phyloP scores from a whole-genome alignment of 2,329 filamentous ascomycete species.

The Capronia coronata region DNA sequence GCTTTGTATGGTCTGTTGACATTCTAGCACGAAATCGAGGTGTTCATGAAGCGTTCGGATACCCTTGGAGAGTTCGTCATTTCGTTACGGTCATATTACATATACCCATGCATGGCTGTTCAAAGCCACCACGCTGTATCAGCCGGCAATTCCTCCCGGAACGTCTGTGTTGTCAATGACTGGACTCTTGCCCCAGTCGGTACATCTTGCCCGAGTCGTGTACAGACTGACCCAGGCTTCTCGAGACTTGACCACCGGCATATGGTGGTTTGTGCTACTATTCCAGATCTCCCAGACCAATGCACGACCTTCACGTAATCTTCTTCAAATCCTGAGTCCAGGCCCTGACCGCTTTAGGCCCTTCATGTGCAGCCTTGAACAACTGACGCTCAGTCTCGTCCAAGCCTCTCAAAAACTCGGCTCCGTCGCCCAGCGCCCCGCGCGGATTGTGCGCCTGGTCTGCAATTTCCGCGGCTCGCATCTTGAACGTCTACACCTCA shows the following conservation, averaged over 20 bases:
- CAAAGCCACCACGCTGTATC: background rate
- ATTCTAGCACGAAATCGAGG: background rate
- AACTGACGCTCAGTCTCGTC: constrained; percentile 82
- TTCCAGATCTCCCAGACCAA: no score
- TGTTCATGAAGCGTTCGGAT: no score
- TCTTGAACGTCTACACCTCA: constrained; percentile 62
- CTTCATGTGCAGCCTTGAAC: constrained; percentile 68
- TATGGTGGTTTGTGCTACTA: no score
- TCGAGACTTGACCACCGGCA: no score
- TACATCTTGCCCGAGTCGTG: no score
- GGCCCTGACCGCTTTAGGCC: constrained; percentile 48
- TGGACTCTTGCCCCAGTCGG: no score
- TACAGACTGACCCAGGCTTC: no score
- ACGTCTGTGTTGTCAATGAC: no score
- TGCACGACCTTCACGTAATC: constrained; percentile 20
- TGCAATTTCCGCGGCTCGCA: constrained; percentile 72
- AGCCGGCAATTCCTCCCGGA: no score
- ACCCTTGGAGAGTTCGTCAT: no score
- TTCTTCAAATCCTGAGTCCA: constrained; percentile 27
- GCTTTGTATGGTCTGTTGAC: background rate
- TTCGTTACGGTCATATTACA: background rate
- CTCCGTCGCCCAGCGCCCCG: constrained; percentile 44
- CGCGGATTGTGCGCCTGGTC: constrained; percentile 80
- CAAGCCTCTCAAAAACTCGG: constrained; percentile 78
- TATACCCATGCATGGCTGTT: background rate